Conservation (phyloP, 2,329 filamentous ascomycete species). For the Rutstroemia sydowiana region DNA sequence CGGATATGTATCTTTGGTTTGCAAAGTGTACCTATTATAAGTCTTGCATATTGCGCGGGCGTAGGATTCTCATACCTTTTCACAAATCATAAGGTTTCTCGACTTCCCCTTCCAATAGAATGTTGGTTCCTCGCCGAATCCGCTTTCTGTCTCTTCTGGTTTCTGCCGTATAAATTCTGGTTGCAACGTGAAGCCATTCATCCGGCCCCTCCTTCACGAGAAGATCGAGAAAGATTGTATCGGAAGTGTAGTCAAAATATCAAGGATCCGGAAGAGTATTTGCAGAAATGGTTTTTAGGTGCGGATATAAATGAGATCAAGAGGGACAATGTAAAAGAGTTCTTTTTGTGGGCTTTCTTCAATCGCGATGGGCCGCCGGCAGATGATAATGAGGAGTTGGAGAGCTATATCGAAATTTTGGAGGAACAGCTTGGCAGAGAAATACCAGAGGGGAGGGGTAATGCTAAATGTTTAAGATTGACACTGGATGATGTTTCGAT, state of each 20-base stretch:
- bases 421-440: conserved; percentile 44
- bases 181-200: conserved; percentile 46
- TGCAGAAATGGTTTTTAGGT: conserved; percentile 51
- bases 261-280: conserved; percentile 43
- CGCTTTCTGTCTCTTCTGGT: conserved; percentile 46
- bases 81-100: conserved; percentile 25
- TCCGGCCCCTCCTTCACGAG: conserved; percentile 36
- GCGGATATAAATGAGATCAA: conserved; percentile 45
- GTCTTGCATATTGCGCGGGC: conserved; percentile 38
- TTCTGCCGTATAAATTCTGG: conserved; percentile 42
- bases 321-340: conserved; percentile 52
- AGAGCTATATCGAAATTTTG: conserved; percentile 44
- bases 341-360: conserved; percentile 53
- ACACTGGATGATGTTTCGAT: conserved; percentile 52
- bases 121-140: conserved; percentile 43
- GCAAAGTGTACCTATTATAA: conserved; percentile 42
- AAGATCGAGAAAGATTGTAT: conserved; percentile 44
- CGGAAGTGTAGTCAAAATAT: conserved; percentile 43
- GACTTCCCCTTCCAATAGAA: conserved; percentile 29
- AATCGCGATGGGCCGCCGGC: conserved; percentile 37
- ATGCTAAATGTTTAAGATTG: conserved; percentile 45
- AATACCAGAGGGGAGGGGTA: conserved; percentile 44
- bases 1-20: conserved; percentile 40
- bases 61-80: conserved; percentile 28
- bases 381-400: conserved; percentile 45